phyloP scores from a whole-genome alignment of 257 asterid species.

The Eucommia ulmoides region DNA sequence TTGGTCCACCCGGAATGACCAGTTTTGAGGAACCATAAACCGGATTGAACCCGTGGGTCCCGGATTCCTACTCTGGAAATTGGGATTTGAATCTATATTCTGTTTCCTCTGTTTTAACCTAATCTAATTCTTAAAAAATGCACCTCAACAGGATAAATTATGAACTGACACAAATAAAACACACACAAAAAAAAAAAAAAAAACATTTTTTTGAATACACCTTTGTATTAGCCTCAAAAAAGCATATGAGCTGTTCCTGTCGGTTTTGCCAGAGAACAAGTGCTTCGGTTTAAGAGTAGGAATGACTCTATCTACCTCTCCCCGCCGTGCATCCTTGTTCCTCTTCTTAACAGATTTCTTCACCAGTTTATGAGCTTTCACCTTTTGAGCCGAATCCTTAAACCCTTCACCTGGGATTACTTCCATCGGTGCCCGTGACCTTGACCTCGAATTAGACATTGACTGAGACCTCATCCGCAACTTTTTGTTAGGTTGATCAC shows the following conservation, averaged over 20 bases:
- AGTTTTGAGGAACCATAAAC: too few species aligned
- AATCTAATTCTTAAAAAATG: background rate
- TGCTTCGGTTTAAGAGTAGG: conserved; percentile 78
- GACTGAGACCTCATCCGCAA: conserved; percentile 34
- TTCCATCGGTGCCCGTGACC: conserved; percentile 53
- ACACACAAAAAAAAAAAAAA: background rate
- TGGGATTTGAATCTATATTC: too few species aligned
- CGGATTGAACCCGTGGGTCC: too few species aligned
- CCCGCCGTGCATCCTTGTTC: conserved; percentile 78
- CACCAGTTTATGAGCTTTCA: conserved; percentile 52
- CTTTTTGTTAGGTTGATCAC: conserved; percentile 54
- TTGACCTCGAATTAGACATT: conserved; percentile 48
- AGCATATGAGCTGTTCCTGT: conserved; percentile 34
- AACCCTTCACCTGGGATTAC: conserved; percentile 83
- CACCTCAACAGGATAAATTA: background rate
- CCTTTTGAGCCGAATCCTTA: conserved; percentile 62
- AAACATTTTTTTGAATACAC: background rate
- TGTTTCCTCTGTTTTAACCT: too few species aligned
- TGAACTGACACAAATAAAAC: background rate
- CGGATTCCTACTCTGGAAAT: too few species aligned
- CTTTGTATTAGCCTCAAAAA: background rate
- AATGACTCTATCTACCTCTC: conserved; percentile 87
- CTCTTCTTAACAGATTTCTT: conserved; percentile 41
- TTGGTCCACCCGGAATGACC: too few species aligned
- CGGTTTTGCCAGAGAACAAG: conserved; percentile 74